Conservation (phyloP, 768 basidiomycete genomes). For the Xerocomellus dryophilus region DNA sequence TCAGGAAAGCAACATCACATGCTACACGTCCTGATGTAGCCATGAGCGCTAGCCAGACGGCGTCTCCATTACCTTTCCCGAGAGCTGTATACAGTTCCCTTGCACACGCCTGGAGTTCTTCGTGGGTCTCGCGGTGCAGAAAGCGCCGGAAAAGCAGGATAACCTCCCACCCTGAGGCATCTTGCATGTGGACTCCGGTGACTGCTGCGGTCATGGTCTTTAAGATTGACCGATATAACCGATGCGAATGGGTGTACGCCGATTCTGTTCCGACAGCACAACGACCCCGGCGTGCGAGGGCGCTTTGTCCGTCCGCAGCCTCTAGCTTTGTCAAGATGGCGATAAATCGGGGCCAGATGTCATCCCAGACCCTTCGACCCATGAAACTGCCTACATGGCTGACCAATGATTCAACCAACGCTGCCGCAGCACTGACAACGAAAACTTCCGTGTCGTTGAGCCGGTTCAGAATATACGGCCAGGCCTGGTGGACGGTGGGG, state of each 20-base stretch:
- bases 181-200: conserved; percentile 64
- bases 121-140: conserved; percentile 60
- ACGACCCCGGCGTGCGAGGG: conserved; percentile 55
- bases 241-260: conserved; percentile 77
- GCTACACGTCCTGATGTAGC: conserved; percentile 48
- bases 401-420: conserved; percentile 69
- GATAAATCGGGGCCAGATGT: conserved; percentile 86
- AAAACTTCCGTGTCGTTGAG: conserved; percentile 70
- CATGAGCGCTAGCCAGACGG: conserved; percentile 76
- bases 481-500: conserved; percentile 81
- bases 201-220: conserved; percentile 68
- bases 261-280: conserved; percentile 60
- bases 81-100: conserved; percentile 62
- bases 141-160: conserved; percentile 75
- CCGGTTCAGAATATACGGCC: conserved; percentile 92
- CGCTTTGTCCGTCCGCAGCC: conserved; percentile 60
- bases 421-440: conserved; percentile 75
- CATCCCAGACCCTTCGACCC: conserved; percentile 81
- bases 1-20: conserved; percentile 48
- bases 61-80: conserved; percentile 64
- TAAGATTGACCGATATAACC: conserved; percentile 74
- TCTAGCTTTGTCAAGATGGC: conserved; percentile 58
- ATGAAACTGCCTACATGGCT: conserved; percentile 80
- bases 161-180: conserved; percentile 78
- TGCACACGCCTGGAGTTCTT: conserved; percentile 70